These are phyloP conservation scores for Amphibolis antarctica DNA, from an alignment of 106 monocot species.

Conservation along the genomic window DNA sequence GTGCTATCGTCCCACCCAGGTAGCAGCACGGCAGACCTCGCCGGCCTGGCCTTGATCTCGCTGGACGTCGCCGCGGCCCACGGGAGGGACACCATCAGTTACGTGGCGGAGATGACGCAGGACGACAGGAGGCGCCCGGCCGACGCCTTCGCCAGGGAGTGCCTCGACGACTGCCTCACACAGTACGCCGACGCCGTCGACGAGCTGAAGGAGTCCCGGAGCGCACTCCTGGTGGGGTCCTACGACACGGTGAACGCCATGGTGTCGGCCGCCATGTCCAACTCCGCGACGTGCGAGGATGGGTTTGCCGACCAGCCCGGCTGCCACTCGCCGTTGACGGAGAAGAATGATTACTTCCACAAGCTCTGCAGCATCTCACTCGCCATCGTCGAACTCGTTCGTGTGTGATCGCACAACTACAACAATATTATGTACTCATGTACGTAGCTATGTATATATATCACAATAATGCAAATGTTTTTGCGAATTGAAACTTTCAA, in stretches of 20 bases:
- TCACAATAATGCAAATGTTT: no score
- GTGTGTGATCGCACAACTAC: background rate
- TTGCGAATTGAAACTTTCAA: no score
- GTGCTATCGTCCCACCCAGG: slow-evolving; percentile 36
- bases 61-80: slow-evolving; percentile 18
- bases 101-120: background rate
- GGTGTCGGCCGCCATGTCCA: slow-evolving; percentile 22
- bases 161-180: slow-evolving; percentile 18
- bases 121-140: background rate
- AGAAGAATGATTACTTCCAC: slow-evolving; percentile 19
- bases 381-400: slow-evolving; percentile 9
- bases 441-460: no score
- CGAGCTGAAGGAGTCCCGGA: slow-evolving; percentile 1
- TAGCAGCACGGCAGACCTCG: slow-evolving; percentile 16
- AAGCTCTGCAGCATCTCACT: slow-evolving; percentile 21
- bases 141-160: slow-evolving; percentile 3
- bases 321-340: slow-evolving; percentile 14
- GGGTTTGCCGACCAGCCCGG: slow-evolving; percentile 17
- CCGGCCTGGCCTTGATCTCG: slow-evolving; percentile 27
- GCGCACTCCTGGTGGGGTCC: background rate
- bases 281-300: slow-evolving; percentile 16
- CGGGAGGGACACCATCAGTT: background rate
- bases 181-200: slow-evolving; percentile 15
- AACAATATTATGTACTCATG: no score
- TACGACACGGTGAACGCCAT: slow-evolving; percentile 11